A percentile compares a stretch with the other conserved stretches of the same genome.
phyloP scores from a whole-genome alignment of 2,329 filamentous ascomycete genomes.

The Blastomyces parvus region DNA sequence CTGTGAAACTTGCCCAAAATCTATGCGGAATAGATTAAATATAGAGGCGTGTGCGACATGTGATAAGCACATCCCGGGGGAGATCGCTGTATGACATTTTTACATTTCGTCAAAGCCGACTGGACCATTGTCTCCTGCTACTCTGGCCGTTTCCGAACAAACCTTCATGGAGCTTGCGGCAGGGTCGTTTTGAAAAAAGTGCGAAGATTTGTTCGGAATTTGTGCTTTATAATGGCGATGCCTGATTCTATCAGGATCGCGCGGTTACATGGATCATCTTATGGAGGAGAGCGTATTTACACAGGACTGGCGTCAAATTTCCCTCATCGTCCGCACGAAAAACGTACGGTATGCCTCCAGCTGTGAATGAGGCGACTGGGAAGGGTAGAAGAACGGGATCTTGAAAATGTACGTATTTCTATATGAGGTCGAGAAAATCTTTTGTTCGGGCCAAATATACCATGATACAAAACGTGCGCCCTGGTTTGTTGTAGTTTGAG shows the following conservation, averaged over 20 bases:
- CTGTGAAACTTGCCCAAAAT: neutral
- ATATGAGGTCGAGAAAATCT: neutral
- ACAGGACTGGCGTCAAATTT: too few relatives aligned
- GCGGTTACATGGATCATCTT: neutral
- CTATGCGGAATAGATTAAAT: neutral
- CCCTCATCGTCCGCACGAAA: neutral
- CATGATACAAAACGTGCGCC: neutral
- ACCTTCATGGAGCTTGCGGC: neutral
- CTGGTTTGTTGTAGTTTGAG: neutral
- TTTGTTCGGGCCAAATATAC: neutral
- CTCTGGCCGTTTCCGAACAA: neutral
- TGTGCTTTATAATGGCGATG: neutral
- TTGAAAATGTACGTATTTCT: neutral
- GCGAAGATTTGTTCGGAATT: neutral
- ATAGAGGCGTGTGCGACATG: neutral
- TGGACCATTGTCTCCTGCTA: neutral
- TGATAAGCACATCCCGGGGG: neutral
- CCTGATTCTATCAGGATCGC: neutral
- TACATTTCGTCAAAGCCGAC: neutral
- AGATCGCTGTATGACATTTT: neutral
- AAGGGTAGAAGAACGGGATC: neutral
- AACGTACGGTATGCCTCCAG: neutral
- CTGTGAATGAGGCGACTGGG: neutral
- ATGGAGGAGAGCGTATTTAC: neutral
- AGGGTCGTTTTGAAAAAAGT: neutral